Percentiles rank a stretch among this genome's conserved stretches.
phyloP scores from a whole-genome alignment of 129 eudicot genomes.

The Pittosporum tobira region DNA sequence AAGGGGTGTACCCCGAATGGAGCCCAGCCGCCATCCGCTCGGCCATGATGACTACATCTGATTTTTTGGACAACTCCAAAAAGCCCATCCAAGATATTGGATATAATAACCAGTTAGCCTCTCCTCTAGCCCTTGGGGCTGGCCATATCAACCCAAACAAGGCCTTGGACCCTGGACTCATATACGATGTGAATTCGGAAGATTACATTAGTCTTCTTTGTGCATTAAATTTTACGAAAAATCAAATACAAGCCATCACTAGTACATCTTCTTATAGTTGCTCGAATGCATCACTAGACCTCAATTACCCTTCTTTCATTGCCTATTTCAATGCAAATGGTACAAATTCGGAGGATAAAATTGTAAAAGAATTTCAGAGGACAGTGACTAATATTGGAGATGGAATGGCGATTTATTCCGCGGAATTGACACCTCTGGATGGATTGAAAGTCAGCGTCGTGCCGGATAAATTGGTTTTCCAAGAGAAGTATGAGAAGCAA shows the following conservation, averaged over 20 bases:
- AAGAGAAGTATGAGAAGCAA: conserved; percentile 16
- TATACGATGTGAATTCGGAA: conserved; percentile 14
- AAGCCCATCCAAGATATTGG: conserved; percentile 24
- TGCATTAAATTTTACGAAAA: too few relatives aligned
- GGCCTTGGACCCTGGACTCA: conserved; percentile 28
- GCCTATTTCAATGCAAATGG: conserved; percentile 14
- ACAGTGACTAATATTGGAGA: conserved; percentile 25
- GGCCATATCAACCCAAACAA: conserved; percentile 27
- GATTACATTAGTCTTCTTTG: too few relatives aligned
- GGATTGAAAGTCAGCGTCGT: conserved; percentile 16
- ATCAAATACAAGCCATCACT: too few relatives aligned
- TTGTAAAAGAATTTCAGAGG: conserved; percentile 7
- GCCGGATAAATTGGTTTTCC: conserved; percentile 20
- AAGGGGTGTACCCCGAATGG: not conserved
- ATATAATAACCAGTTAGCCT: conserved; percentile 8
- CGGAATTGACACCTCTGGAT: conserved; percentile 3
- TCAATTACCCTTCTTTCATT: too few relatives aligned
- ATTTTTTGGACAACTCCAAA: conserved; percentile 9
- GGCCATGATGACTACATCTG: conserved; percentile 30
- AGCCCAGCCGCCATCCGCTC: conserved; percentile 34
- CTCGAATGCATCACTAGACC: conserved; percentile 21
- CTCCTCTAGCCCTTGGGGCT: conserved; percentile 30
- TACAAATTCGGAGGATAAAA: not conserved
- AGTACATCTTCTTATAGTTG: too few relatives aligned
- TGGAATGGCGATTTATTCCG: conserved; percentile 10